These are phyloP conservation scores for Kockiozyma suomiensis DNA, from an alignment of 805 yeast genomes.

Conservation along the genomic window DNA sequence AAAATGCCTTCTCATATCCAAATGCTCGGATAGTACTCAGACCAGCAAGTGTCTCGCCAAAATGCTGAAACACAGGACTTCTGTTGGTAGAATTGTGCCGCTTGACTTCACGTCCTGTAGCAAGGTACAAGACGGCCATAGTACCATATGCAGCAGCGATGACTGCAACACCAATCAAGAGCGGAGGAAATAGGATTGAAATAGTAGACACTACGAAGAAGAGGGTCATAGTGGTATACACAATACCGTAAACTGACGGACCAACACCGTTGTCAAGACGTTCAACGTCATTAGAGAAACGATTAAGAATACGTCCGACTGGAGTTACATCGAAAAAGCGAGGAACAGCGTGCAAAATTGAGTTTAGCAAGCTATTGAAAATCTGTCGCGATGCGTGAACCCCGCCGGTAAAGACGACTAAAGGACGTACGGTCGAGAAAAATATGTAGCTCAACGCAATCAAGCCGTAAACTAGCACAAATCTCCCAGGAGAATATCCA, in stretches of 20 bases:
- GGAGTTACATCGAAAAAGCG: constrained; percentile 96
- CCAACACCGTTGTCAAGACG: constrained; percentile 90
- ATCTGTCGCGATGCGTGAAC: constrained; percentile 75
- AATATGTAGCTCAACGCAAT: constrained; percentile 62
- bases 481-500: constrained; percentile 3
- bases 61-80: constrained; percentile 95
- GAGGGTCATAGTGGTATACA: constrained; percentile 67
- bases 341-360: constrained; percentile 72
- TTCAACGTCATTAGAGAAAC: constrained; percentile 94
- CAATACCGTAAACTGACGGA: constrained; percentile 71
- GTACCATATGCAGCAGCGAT: constrained; percentile 62
- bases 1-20: constrained; percentile 84
- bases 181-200: constrained; percentile 78
- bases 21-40: constrained; percentile 93
- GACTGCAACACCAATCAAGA: constrained; percentile 69
- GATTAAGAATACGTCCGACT: constrained; percentile 90
- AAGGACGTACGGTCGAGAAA: constrained; percentile 50
- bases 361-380: constrained; percentile 65
- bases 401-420: constrained; percentile 67
- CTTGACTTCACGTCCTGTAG: constrained; percentile 86
- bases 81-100: constrained; percentile 83
- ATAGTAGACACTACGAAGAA: constrained; percentile 69
- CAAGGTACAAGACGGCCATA: constrained; percentile 74
- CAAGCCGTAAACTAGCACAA: constrained; percentile 51
- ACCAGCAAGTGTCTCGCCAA: constrained; percentile 89